These are phyloP conservation scores for Ophiocordyceps unilateralis DNA, from an alignment of 2,329 filamentous ascomycete species.

Conservation along the genomic window DNA sequence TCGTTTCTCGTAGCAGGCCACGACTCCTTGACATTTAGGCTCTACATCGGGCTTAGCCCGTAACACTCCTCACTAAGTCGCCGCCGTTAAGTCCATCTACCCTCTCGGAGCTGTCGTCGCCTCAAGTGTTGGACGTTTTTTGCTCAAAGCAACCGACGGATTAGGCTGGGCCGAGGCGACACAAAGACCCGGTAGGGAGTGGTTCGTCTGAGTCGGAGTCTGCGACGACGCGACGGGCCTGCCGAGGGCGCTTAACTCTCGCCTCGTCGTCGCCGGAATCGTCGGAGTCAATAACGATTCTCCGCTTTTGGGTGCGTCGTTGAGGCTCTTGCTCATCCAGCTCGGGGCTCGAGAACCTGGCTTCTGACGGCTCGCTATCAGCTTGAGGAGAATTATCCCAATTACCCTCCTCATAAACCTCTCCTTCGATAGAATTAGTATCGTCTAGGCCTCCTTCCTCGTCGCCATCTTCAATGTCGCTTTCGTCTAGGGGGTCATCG, in stretches of 20 bases:
- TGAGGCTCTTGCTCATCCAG: slow-evolving; percentile 5
- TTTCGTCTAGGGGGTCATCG: slow-evolving; percentile 7
- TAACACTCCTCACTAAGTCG: too few species aligned
- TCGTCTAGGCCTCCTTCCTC: background rate
- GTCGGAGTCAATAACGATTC: slow-evolving; percentile 7
- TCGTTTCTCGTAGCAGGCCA: too few species aligned
- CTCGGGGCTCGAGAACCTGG: slow-evolving; percentile 15
- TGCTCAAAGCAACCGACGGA: too few species aligned
- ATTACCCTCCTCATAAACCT: slow-evolving; percentile 9
- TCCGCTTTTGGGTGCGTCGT: slow-evolving; percentile 10
- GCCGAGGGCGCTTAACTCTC: background rate
- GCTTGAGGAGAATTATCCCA: slow-evolving; percentile 4
- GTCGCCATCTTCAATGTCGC: background rate
- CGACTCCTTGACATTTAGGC: too few species aligned
- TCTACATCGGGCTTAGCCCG: too few species aligned
- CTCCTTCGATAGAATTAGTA: background rate
- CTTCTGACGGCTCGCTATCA: background rate
- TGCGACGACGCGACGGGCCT: background rate
- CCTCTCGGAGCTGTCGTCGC: too few species aligned
- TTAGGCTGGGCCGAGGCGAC: too few species aligned
- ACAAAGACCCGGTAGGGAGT: too few species aligned
- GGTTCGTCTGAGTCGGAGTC: background rate
- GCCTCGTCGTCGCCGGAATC: slow-evolving; percentile 8
- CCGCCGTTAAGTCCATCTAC: too few species aligned
- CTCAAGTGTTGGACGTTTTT: too few species aligned